phyloP scores from a whole-genome alignment of 257 asterid species.

The Orobanche coerulescens region DNA sequence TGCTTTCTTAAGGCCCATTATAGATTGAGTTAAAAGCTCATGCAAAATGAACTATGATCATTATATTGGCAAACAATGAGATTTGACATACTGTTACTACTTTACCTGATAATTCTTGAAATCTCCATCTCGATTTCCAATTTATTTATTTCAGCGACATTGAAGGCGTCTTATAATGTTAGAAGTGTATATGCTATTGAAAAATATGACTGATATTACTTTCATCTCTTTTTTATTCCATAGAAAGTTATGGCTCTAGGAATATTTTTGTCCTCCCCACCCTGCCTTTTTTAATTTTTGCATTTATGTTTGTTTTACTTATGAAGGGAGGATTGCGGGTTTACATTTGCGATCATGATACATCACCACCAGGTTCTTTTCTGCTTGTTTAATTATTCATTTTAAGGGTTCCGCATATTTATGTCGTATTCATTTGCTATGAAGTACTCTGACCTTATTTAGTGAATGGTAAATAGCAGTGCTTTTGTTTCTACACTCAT shows the following conservation, averaged over 20 bases:
- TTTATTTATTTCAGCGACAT: not conserved
- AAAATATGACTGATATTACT: not conserved
- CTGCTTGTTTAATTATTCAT: slow-evolving; percentile 2
- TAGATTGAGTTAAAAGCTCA: not conserved
- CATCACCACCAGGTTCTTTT: slow-evolving; percentile 59
- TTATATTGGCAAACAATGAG: not conserved
- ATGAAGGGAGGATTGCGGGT: slow-evolving; percentile 49
- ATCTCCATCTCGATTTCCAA: not conserved
- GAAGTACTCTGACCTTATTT: not conserved
- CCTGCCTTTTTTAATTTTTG: not conserved
- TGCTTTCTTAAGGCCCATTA: not conserved
- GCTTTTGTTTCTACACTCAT: not conserved
- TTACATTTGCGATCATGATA: slow-evolving; percentile 58
- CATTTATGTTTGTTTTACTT: slow-evolving; percentile 5
- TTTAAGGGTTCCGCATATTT: not conserved
- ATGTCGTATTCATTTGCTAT: not conserved
- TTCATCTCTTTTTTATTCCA: not conserved
- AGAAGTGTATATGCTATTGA: not conserved
- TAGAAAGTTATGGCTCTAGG: too few species aligned
- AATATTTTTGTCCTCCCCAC: too few species aligned
- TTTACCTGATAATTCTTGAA: not conserved
- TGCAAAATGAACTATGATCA: not conserved
- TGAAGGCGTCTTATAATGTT: not conserved
- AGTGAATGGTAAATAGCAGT: not conserved
- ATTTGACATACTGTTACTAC: not conserved